phyloP scores from a whole-genome alignment of 169 alveolate genomes.

The Babesia caballi region DNA sequence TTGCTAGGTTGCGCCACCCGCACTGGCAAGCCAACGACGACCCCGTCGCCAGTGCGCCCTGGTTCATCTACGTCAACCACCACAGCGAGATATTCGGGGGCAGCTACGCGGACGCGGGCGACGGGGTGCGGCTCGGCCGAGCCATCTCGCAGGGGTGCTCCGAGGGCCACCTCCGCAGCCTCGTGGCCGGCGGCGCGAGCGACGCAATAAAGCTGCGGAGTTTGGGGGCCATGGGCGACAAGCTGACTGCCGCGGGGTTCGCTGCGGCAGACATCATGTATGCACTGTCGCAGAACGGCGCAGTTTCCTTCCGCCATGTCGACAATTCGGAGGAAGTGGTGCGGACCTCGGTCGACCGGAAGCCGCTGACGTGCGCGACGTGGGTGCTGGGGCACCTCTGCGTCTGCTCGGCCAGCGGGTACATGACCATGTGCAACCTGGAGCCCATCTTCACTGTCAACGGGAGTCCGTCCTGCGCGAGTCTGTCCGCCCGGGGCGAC shows the following conservation, averaged over 20 bases:
- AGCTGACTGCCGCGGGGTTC: slow-evolving; percentile 21
- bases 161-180: slow-evolving; percentile 37
- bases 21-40: slow-evolving; percentile 36
- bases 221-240: not conserved
- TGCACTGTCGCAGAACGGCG: slow-evolving; percentile 17
- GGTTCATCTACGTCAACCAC: slow-evolving; percentile 59
- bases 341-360: slow-evolving; percentile 13
- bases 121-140: slow-evolving; percentile 21
- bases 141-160: slow-evolving; percentile 43
- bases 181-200: not conserved
- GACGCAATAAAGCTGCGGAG: not conserved
- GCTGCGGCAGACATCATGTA: slow-evolving; percentile 4
- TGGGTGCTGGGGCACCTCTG: slow-evolving; percentile 7
- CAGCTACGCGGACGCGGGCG: slow-evolving; percentile 18
- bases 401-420: slow-evolving; percentile 34
- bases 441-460: not conserved
- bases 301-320: not conserved
- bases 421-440: slow-evolving; percentile 34
- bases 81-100: slow-evolving; percentile 53
- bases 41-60: slow-evolving; percentile 47
- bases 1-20: slow-evolving; percentile 30
- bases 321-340: not conserved
- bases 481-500: not conserved
- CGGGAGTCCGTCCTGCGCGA: not conserved
- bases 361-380: slow-evolving; percentile 27